phyloP scores from a whole-genome alignment of 2,329 filamentous ascomycete species.

The Knufia petricola region DNA sequence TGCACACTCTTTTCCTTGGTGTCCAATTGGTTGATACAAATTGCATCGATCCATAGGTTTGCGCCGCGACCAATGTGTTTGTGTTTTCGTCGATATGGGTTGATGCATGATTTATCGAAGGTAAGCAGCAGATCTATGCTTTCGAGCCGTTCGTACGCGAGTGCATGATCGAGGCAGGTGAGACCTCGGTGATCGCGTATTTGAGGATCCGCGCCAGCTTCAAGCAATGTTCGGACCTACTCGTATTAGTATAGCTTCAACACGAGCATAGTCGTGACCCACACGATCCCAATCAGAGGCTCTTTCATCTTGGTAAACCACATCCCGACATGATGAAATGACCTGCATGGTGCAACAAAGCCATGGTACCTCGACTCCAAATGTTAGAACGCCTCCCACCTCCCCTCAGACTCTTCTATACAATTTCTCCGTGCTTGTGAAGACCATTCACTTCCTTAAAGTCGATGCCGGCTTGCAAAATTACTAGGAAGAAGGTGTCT shows the following conservation, averaged over 20 bases:
- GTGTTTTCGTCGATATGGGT: neutral
- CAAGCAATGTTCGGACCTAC: neutral
- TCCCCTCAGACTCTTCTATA: too few species aligned
- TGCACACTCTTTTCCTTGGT: conserved; percentile 16
- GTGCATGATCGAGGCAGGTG: neutral
- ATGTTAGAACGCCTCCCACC: too few species aligned
- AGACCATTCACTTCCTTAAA: too few species aligned
- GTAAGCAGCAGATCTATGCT: neutral
- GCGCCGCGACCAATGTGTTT: neutral
- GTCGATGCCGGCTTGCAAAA: too few species aligned
- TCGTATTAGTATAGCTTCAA: neutral
- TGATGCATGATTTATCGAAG: neutral
- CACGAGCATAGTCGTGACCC: too few species aligned
- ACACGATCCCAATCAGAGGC: too few species aligned
- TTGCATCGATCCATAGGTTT: conserved; percentile 16
- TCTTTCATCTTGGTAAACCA: too few species aligned
- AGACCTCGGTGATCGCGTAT: neutral
- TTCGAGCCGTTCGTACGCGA: neutral
- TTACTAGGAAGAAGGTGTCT: too few species aligned
- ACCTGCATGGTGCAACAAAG: too few species aligned
- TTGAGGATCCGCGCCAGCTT: neutral
- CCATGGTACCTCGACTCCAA: too few species aligned
- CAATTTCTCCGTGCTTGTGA: too few species aligned
- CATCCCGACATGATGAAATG: too few species aligned
- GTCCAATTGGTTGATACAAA: conserved; percentile 21